A percentile compares a stretch with the other conserved stretches of the same genome.
Conservation (phyloP, 305 asterid genomes). For the Solanum hybrid region DNA sequence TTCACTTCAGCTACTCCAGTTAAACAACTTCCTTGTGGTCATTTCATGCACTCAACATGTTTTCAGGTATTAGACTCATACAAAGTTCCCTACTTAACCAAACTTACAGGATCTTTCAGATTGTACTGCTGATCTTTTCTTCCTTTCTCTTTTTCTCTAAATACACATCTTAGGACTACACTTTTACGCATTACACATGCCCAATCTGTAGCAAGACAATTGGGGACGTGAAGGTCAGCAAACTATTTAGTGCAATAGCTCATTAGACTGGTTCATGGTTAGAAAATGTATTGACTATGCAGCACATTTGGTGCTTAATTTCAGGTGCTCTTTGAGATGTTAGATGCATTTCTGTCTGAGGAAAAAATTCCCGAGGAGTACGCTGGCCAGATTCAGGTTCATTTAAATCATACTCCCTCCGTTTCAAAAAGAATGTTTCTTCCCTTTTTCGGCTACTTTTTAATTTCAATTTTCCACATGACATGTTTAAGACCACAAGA, state of each 20-base stretch:
- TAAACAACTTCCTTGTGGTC: conserved; percentile 84
- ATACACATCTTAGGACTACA: conserved; percentile 43
- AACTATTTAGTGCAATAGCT: background rate
- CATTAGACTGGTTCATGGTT: background rate
- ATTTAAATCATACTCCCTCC: background rate
- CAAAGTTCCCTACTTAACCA: background rate
- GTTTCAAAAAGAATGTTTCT: background rate
- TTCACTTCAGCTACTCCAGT: conserved; percentile 74
- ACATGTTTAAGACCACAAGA: background rate
- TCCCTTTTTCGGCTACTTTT: background rate
- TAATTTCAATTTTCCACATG: background rate
- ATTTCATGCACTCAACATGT: conserved; percentile 85
- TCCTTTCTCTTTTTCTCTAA: background rate
- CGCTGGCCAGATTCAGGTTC: conserved; percentile 60
- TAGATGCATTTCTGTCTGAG: conserved; percentile 74
- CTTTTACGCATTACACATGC: conserved; percentile 65
- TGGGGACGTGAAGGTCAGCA: conserved; percentile 75
- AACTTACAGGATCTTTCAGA: background rate
- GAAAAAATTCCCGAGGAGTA: conserved; percentile 83
- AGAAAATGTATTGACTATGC: background rate
- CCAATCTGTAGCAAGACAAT: conserved; percentile 91
- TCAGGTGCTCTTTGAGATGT: conserved; percentile 70
- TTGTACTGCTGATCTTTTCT: conserved; percentile 3
- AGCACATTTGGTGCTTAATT: background rate
- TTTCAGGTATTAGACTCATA: conserved; percentile 46